Evolutionary conservation across 306 rosid genomes (phyloP).

Genomic region (Fragaria vesca): DNA sequence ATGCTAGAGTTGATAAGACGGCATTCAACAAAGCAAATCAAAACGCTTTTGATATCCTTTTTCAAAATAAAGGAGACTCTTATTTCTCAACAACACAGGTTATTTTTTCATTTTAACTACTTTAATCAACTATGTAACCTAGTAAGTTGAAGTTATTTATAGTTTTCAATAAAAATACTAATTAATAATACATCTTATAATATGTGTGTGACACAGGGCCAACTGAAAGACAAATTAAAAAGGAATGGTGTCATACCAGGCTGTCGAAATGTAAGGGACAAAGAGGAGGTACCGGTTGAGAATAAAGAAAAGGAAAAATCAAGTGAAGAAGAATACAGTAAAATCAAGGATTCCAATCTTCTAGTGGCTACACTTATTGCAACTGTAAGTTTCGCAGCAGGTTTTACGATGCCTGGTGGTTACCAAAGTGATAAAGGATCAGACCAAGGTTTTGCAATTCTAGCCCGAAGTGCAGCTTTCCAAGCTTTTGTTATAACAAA

Average conservation of each 20-base stretch:
- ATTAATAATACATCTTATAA: too few species aligned
- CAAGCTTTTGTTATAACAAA: neutral
- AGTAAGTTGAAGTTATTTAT: too few species aligned
- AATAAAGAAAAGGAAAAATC: neutral
- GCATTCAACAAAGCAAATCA: neutral
- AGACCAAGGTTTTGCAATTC: neutral
- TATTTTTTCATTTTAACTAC: too few species aligned
- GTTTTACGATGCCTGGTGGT: constrained; percentile 4
- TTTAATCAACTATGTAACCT: too few species aligned
- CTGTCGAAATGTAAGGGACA: neutral
- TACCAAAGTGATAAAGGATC: neutral
- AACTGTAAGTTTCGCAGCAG: neutral
- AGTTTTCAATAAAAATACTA: too few species aligned
- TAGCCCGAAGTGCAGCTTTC: neutral
- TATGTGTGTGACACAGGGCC: too few species aligned
- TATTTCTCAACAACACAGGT: neutral
- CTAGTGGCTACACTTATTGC: neutral
- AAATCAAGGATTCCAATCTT: neutral
- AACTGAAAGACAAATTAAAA: too few species aligned
- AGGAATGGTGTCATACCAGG: neutral
- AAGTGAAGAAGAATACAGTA: neutral
- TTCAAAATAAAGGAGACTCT: rapidly evolving
- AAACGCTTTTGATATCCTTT: neutral
- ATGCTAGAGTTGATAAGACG: neutral
- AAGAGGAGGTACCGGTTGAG: neutral